Percentiles rank a stretch among this genome's conserved stretches.
Evolutionary conservation across 2,329 filamentous ascomycete species (phyloP).

Genomic region (Stachybotrys chlorohalonatus): DNA sequence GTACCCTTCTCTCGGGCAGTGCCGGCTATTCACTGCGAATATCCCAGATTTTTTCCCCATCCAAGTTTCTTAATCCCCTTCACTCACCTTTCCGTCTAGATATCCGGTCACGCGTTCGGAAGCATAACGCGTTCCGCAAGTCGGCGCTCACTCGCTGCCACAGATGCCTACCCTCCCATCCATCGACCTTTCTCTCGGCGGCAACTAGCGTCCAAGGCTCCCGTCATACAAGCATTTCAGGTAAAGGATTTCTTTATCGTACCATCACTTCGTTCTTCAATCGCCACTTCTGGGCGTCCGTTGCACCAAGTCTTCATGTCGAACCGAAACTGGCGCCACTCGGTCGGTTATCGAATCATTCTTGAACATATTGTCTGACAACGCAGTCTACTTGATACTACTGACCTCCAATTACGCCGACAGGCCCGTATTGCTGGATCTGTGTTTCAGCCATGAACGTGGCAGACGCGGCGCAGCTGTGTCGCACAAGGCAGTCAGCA

Average conservation of each 20-base stretch:
- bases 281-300: background rate
- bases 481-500: background rate
- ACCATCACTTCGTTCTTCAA: background rate
- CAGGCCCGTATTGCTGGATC: background rate
- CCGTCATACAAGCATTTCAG: background rate
- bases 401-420: background rate
- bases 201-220: background rate
- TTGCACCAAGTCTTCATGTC: background rate
- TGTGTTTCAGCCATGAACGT: background rate
- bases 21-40: too few relatives aligned
- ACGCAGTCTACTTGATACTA: background rate
- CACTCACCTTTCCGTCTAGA: too few relatives aligned
- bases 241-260: background rate
- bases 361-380: background rate
- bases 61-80: too few relatives aligned
- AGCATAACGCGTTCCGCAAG: background rate
- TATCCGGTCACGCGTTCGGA: too few relatives aligned
- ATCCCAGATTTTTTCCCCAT: too few relatives aligned
- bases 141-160: background rate
- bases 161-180: background rate
- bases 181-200: background rate
- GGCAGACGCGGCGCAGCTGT: background rate
- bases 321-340: slow-evolving; percentile 8
- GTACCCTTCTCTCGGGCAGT: too few relatives aligned
- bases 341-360: slow-evolving; percentile 9